Evolutionary conservation across 2,329 filamentous ascomycete genomes (phyloP).

Genomic region (Fusarium papillatum): DNA sequence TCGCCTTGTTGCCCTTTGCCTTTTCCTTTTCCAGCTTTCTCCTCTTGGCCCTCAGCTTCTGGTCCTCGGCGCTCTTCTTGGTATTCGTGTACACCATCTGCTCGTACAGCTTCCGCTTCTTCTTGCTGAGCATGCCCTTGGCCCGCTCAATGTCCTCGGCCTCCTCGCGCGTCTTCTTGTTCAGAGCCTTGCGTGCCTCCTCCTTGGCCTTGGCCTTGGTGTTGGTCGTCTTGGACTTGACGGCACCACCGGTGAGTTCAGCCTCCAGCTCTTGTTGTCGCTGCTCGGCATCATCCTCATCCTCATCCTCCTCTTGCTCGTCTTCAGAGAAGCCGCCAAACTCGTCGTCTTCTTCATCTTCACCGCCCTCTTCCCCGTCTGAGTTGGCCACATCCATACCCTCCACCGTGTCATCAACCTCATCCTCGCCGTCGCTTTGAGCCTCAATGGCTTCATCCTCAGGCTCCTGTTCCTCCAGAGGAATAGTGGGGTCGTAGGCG

Average conservation of each 20-base stretch:
- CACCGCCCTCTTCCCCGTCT: conserved; percentile 60
- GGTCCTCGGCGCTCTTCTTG: conserved; percentile 91
- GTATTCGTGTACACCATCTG: conserved; percentile 98
- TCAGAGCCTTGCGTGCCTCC: conserved; percentile 77
- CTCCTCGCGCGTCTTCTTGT: conserved; percentile 80
- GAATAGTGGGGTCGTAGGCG: conserved; percentile 90
- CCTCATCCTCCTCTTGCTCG: conserved; percentile 55
- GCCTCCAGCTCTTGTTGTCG: conserved; percentile 95
- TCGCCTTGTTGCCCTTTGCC: conserved; percentile 54
- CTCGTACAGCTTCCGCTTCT: conserved; percentile 97
- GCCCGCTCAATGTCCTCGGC: conserved; percentile 91
- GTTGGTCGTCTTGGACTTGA: conserved; percentile 63
- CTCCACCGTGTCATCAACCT: conserved; percentile 59
- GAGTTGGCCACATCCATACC: conserved; percentile 65
- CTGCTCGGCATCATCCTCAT: conserved; percentile 75
- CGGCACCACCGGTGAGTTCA: conserved; percentile 81
- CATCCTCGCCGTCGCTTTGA: conserved; percentile 67
- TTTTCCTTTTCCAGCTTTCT: conserved; percentile 85
- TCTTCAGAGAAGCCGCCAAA: conserved; percentile 66
- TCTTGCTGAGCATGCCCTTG: conserved; percentile 98
- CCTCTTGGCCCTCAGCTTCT: conserved; percentile 89
- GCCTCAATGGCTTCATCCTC: conserved; percentile 86
- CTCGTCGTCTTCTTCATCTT: conserved; percentile 60
- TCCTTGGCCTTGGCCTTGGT: conserved; percentile 73
- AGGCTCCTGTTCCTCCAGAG: conserved; percentile 88